Evolutionary conservation across 352 stramenopile genomes (phyloP), one percentile per base, ranked within the genome.

Genomic region (Phytophthora tentaculata): DNA sequence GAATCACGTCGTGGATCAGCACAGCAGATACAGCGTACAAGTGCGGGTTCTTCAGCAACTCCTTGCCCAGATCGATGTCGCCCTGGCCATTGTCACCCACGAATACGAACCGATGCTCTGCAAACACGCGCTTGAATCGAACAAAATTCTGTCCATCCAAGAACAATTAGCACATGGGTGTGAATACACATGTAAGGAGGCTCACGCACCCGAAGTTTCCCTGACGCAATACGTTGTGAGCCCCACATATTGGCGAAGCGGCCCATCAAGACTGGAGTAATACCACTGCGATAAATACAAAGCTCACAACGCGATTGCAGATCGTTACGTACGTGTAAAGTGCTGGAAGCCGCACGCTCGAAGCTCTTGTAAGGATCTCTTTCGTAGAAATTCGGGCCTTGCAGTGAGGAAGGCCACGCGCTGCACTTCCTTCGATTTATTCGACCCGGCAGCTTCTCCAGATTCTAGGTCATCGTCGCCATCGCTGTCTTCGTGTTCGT

Each of bases 1-100:
- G 86, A 65, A 94, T 88, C 23, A 94, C 79, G 57, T 94, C 86
- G 72, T 94, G 86, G 56, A 94, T 94, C 6, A 94, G 74, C 45
- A 94, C 86, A 19, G 73, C 73, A 0, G 73, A 78, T 32, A 90
- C 82, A 1, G 72, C 66, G 63, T 91, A 90, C 59, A 81, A 63
- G 9, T 80, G 57, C 1, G 84, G 81, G 16, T 84, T 64, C 41
- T 64, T 67, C 32, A 94, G 63, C 53, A 94, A 64, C 43, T 81
- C 71, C 69, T 91, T 93, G 73, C 86, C 86, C 22, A 94, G 60
- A 39, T 93, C 84, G 28, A 94, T 94, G 60, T 94, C 86, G 16
- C 86, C 84, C 53, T 94, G 86, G 4, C 86, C 86, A 37, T 94
- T 94, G 64, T 94, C 86, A 5, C 86, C 86, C 26, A 94, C 85